Percentiles rank a stretch among this genome's conserved stretches.
Evolutionary conservation across 2,329 filamentous ascomycete species (phyloP).

Genomic region (Stenocarpella maydis): DNA sequence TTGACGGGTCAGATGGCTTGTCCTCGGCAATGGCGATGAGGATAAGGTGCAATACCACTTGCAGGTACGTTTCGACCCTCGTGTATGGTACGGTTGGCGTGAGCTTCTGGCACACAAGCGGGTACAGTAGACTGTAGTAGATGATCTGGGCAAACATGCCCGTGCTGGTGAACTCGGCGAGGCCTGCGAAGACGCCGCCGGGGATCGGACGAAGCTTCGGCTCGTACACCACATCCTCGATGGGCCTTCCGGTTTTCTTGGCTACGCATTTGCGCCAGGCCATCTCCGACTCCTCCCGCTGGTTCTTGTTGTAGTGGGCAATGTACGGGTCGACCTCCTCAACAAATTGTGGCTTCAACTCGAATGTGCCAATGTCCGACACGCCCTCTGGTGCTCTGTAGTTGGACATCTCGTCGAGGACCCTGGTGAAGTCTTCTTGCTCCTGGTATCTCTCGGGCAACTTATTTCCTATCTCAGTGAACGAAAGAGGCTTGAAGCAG

Average conservation of each 20-base stretch:
- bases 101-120: conserved; percentile 71
- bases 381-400: conserved; percentile 92
- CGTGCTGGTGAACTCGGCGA: conserved; percentile 83
- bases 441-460: conserved; percentile 91
- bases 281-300: conserved; percentile 92
- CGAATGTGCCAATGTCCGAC: conserved; percentile 92
- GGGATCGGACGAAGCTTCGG: conserved; percentile 80
- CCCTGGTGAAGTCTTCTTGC: conserved; percentile 83
- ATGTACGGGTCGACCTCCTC: conserved; percentile 95
- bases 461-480: conserved; percentile 87
- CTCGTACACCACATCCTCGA: conserved; percentile 89
- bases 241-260: conserved; percentile 82
- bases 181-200: conserved; percentile 77
- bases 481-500: conserved; percentile 95
- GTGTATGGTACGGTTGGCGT: conserved; percentile 82
- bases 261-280: conserved; percentile 89
- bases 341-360: conserved; percentile 85
- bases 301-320: conserved; percentile 95
- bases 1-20: conserved; percentile 60
- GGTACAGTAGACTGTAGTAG: conserved; percentile 86
- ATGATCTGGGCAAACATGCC: conserved; percentile 90
- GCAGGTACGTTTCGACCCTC: conserved; percentile 88
- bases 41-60: conserved; percentile 87
- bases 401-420: conserved; percentile 86
- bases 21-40: conserved; percentile 90